Percentiles rank a stretch among this genome's conserved stretches.
Conservation (phyloP, 2,329 filamentous ascomycete genomes). For the Fusarium sp. region DNA sequence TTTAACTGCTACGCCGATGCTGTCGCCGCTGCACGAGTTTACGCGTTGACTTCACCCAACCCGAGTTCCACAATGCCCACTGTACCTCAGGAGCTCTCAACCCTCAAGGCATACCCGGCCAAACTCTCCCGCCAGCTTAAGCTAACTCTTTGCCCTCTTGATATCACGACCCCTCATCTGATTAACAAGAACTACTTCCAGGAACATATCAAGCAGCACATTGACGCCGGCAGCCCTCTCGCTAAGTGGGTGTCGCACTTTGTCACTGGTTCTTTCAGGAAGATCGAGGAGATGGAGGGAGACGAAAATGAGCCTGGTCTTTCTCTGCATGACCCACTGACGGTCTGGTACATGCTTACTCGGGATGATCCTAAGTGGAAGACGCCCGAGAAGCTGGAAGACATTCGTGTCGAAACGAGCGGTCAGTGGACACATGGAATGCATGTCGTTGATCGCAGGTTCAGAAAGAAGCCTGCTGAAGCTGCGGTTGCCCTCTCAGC, state of each 20-base stretch:
- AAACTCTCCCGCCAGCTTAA: slow-evolving; percentile 75
- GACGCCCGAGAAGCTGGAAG: slow-evolving; percentile 73
- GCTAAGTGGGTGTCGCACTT: slow-evolving; percentile 82
- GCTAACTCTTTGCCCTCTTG: slow-evolving; percentile 80
- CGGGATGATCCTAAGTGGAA: slow-evolving; percentile 72
- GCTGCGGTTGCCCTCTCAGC: slow-evolving; percentile 58
- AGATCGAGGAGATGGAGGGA: slow-evolving; percentile 74
- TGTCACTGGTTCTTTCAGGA: slow-evolving; percentile 77
- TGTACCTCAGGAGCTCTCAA: slow-evolving; percentile 64
- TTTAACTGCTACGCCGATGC: slow-evolving; percentile 97
- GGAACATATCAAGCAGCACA: slow-evolving; percentile 66
- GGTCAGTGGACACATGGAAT: slow-evolving; percentile 97
- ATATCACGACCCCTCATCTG: slow-evolving; percentile 81
- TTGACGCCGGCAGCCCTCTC: slow-evolving; percentile 77
- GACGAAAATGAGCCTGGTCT: slow-evolving; percentile 72
- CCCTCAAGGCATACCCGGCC: slow-evolving; percentile 73
- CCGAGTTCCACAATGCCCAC: slow-evolving; percentile 88
- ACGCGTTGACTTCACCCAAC: slow-evolving; percentile 80
- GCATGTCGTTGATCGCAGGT: slow-evolving; percentile 85
- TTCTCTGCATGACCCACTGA: slow-evolving; percentile 83
- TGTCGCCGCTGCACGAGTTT: slow-evolving; percentile 81
- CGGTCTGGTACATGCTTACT: slow-evolving; percentile 83
- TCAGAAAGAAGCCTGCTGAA: slow-evolving; percentile 67
- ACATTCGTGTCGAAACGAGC: slow-evolving; percentile 89
- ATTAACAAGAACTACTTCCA: slow-evolving; percentile 74